Conservation (phyloP, 768 basidiomycete species). For the Suillus fuscotomentosus region DNA sequence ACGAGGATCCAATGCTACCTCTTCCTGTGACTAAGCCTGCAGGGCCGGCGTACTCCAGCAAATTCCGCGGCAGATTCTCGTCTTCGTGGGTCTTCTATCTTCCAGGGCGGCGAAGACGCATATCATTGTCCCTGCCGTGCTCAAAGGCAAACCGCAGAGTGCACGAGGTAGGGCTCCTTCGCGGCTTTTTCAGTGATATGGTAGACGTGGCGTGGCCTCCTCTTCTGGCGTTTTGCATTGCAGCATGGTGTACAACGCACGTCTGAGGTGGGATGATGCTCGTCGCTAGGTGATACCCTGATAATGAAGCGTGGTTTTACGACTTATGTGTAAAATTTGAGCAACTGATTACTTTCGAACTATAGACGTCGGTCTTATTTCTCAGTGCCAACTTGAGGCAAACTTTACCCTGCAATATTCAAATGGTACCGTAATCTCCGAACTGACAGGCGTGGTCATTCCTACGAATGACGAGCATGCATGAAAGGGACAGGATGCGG, state of each 20-base stretch:
- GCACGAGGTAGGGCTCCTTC: slow-evolving; percentile 25
- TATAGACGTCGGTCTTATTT: neutral
- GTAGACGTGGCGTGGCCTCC: slow-evolving; percentile 38
- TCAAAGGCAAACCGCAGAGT: slow-evolving; percentile 7
- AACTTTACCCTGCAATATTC: neutral
- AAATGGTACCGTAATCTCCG: slow-evolving; percentile 1
- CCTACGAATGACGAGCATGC: neutral
- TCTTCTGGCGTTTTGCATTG: slow-evolving; percentile 27
- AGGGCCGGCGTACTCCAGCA: neutral
- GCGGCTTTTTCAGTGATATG: slow-evolving; percentile 31
- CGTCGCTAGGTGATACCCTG: neutral
- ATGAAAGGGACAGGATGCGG: neutral
- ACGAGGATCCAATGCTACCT: slow-evolving; percentile 10
- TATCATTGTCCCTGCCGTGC: slow-evolving; percentile 21
- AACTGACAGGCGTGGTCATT: neutral
- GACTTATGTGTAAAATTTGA: neutral
- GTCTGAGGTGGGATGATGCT: slow-evolving; percentile 13
- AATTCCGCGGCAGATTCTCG: slow-evolving; percentile 15
- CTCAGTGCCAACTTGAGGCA: neutral
- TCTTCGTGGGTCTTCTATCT: slow-evolving; percentile 24
- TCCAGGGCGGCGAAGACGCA: slow-evolving; percentile 21
- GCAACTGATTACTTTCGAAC: neutral
- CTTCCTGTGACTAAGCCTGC: slow-evolving; percentile 15
- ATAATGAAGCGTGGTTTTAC: neutral
- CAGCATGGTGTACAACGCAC: slow-evolving; percentile 34